A percentile compares a stretch with the other conserved stretches of the same genome.
These are phyloP conservation scores for Ambrosia trifida DNA, from an alignment of 129 eudicot genomes.

Conservation along the genomic window DNA sequence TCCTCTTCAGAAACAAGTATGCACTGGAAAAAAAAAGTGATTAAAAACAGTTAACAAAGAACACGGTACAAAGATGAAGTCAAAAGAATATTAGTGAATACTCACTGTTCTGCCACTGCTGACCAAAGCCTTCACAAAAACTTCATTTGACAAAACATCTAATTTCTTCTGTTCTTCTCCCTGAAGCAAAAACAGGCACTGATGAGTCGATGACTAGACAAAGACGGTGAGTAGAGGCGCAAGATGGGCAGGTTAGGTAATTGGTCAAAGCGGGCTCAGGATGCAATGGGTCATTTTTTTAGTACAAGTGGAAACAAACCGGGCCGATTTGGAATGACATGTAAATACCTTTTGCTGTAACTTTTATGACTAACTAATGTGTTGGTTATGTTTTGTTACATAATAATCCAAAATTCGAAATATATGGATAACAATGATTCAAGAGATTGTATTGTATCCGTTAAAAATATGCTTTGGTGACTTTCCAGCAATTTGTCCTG, in stretches of 20 bases:
- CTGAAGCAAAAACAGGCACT: conserved; percentile 31
- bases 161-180: conserved; percentile 99
- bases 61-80: conserved; percentile 10
- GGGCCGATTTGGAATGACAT: too few species aligned
- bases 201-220: too few species aligned
- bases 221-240: too few species aligned
- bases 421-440: background rate
- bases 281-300: too few species aligned
- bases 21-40: conserved; percentile 54
- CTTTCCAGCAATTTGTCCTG: background rate
- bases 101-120: conserved; percentile 99
- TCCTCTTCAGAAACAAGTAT: conserved; percentile 99
- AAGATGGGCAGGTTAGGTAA: too few species aligned
- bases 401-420: background rate
- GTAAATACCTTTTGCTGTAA: background rate
- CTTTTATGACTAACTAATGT: background rate
- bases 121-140: conserved; percentile 88
- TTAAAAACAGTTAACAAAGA: background rate
- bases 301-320: too few species aligned
- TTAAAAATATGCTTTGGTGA: background rate
- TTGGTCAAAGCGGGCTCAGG: too few species aligned
- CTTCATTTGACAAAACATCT: conserved; percentile 96
- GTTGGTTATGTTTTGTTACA: background rate
- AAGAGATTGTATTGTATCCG: background rate
- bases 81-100: background rate